These are phyloP conservation scores for Eucalyptus cloeziana DNA, from an alignment of 345 rosid species.

Conservation along the genomic window DNA sequence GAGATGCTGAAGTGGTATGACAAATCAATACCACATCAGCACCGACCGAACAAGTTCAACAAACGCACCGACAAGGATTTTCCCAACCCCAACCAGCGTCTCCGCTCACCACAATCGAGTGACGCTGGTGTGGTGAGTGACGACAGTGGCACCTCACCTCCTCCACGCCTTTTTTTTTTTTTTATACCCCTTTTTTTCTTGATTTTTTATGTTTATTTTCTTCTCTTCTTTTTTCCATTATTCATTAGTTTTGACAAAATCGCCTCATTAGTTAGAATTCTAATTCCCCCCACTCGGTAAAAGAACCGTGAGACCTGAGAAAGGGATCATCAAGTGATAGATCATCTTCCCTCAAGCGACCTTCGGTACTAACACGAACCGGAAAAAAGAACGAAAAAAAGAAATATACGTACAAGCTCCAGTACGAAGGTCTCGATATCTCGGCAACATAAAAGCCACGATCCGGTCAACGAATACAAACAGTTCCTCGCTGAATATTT, in stretches of 20 bases:
- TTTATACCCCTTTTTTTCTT: neutral
- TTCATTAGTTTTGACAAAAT: neutral
- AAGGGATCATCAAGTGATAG: neutral
- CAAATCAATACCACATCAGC: neutral
- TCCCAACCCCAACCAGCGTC: neutral
- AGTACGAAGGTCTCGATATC: neutral
- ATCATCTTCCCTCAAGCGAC: neutral
- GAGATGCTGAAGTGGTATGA: neutral
- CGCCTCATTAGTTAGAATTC: neutral
- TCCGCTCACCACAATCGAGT: neutral
- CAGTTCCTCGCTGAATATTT: neutral
- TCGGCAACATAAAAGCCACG: neutral
- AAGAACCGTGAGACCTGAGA: neutral
- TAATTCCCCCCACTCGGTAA: neutral
- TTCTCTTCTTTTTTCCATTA: neutral
- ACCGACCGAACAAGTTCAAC: neutral
- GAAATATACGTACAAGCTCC: neutral
- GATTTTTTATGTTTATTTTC: neutral
- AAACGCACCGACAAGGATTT: neutral
- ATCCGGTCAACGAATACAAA: neutral
- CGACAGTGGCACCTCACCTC: accelerated
- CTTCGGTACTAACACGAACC: neutral
- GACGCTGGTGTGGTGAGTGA: neutral
- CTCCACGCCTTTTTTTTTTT: neutral
- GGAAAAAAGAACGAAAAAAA: neutral